Evolutionary conservation across 2,329 filamentous ascomycete genomes (phyloP), one percentile per base, ranked within the genome.

Genomic region (Bertia moriformis): DNA sequence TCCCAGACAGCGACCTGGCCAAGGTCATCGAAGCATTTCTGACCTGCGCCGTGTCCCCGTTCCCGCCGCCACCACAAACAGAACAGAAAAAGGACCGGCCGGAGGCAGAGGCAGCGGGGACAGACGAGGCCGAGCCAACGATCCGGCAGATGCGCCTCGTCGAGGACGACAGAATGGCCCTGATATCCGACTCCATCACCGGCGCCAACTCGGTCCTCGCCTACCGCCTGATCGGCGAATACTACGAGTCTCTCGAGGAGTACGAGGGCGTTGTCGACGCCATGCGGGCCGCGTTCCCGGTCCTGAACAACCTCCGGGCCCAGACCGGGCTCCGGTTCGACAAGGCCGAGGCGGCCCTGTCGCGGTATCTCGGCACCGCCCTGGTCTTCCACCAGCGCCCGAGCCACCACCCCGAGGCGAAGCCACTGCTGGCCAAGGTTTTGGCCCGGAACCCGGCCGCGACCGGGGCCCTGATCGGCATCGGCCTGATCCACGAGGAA

Each of bases 401-500:
- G 0, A 77, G 85, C 43, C 79, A 96, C 51, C 91, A 98, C 48
- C 69, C 78, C 14, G 89, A 96, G 60, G 88, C 91, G 2, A 89
- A 85, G 52, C 59, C 60, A n/a, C 67, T 95, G 0, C 96, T 98
- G 48, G 78, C 94, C 48, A 72, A 72, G 19, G 83, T 96, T 4
- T 67, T 98, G 1, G 65, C 73, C 37, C 73, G 82, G 18, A 86
- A 93, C 41, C 70, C 78, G 2, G 74, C 73, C 2, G 88, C 83
- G 1, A 93, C 87, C 1, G 63, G 77, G 19, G 88, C 88, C 2
- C 65, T 98, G 44, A 83, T 96, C 36, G 91, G 91, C 1, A 76
- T 95, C 22, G 93, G 91, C 1, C 61, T 96, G 18, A 89, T 98
- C 30, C 80, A 88, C 37, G 87, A 95, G 56, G 91, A 96, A 49